A percentile compares a stretch with the other conserved stretches of the same genome.
phyloP scores from a whole-genome alignment of 495 filamentous ascomycete genomes.

The Talaromyces ruber region DNA sequence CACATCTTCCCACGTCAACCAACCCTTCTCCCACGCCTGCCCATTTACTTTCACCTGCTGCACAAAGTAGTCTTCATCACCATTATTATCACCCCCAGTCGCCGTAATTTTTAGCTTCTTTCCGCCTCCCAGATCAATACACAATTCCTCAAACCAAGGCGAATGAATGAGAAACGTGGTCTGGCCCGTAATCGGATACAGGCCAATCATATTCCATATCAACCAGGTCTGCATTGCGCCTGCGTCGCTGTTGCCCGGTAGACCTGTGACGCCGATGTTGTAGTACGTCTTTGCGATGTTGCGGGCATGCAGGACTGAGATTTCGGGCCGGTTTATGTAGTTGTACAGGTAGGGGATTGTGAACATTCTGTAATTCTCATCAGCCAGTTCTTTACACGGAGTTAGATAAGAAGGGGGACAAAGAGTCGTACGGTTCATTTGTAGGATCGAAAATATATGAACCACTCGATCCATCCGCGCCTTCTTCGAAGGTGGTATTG shows the following conservation, averaged over 20 bases:
- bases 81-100: constrained; percentile 32
- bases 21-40: constrained; percentile 38
- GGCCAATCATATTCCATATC: constrained; percentile 52
- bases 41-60: constrained; percentile 43
- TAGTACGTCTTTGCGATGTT: constrained; percentile 32
- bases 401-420: not conserved
- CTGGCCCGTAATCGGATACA: constrained; percentile 48
- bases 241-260: constrained; percentile 52
- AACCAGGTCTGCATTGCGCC: constrained; percentile 54
- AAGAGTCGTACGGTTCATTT: constrained; percentile 51
- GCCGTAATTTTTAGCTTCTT: constrained; percentile 38
- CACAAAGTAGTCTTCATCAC: constrained; percentile 32
- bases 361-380: constrained; percentile 40
- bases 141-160: constrained; percentile 46
- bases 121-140: constrained; percentile 35
- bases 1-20: constrained; percentile 47
- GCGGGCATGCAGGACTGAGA: constrained; percentile 29
- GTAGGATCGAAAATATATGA: constrained; percentile 54
- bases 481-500: constrained; percentile 38
- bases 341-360: constrained; percentile 64
- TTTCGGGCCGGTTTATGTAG: constrained; percentile 53
- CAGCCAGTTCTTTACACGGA: no score
- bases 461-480: constrained; percentile 41
- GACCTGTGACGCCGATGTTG: constrained; percentile 24
- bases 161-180: constrained; percentile 47